Evolutionary conservation across 306 rosid genomes (phyloP).

Genomic region (Vigna unguiculata): DNA sequence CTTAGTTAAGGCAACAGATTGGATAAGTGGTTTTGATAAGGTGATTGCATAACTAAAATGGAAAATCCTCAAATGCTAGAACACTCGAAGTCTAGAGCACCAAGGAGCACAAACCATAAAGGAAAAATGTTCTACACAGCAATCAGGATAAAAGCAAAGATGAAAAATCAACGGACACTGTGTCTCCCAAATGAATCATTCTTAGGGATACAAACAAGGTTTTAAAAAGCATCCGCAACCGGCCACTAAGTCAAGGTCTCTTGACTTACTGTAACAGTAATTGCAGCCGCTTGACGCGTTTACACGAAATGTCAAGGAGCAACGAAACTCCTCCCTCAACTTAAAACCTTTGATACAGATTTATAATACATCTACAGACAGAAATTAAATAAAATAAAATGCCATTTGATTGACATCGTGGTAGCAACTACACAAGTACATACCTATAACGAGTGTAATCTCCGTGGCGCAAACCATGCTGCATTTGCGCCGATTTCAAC

Average conservation of each 20-base stretch:
- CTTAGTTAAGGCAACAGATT: constrained; percentile 15
- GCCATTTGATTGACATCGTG: not conserved
- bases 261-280: not conserved
- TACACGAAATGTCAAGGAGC: not conserved
- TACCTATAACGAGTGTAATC: constrained; percentile 96
- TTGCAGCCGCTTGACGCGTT: not conserved
- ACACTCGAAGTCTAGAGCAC: not conserved
- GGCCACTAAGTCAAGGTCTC: not conserved
- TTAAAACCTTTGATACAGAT: not conserved
- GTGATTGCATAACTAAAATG: constrained; percentile 1
- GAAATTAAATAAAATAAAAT: not conserved
- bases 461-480: constrained; percentile 92
- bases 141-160: constrained; percentile 13
- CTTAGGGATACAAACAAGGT: not conserved
- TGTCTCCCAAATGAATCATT: not conserved
- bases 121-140: constrained; percentile 9
- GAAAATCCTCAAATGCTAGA: constrained; percentile 12
- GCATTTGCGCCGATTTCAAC: constrained; percentile 95
- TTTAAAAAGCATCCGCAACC: not conserved
- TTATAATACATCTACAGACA: not conserved
- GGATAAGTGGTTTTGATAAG: constrained; percentile 3
- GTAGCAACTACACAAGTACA: not conserved
- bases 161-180: constrained; percentile 7
- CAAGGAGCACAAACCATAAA: constrained; percentile 13
- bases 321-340: not conserved